Base-by-base conservation (phyloP, 2,329 filamentous ascomycete genomes). In the Ceratocystis smalleyi region DNA sequence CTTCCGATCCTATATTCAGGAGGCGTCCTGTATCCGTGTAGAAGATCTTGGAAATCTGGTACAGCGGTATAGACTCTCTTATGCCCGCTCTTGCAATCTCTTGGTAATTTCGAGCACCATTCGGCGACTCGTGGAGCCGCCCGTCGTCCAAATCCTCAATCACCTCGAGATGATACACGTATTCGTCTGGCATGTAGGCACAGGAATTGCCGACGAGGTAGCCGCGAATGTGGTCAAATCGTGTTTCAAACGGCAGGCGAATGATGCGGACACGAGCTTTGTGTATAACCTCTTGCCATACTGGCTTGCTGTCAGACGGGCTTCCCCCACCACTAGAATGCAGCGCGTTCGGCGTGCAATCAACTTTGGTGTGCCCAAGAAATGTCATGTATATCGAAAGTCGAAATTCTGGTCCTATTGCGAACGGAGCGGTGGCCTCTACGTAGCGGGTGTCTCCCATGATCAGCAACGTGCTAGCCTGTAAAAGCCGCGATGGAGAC, bases 261-360 rank as follows among this genome's bases (percentile, higher is more conserved):
- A 87, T 81, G 10, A 99, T 78, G 65, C 91, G 89, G 12, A 96
- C 84, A 47, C 85, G 83, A 19, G 91, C 89, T 73, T 97, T 99
- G 76, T 97, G 91, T 67, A 96, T 86, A 49, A 95, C 91, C 72
- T 99, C 92, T 72, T 97, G 94, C 94, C 94, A 97, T 0, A 91
- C 87, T 0, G 90, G 79, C 68, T 78, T 81, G 78, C 75, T 85
- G 7, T 62, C 43, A 8, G 54, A 15, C 1, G 10, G 35, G 0
- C 3, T 3, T 15, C 7, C 6, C 5, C 47, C 22, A 6, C 17
- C 8, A 15, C 15, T 24, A 6, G 24, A 27, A 24, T 12, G 2
- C 6, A 24, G 10, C 10, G 6, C 22, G 10, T 51, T 24, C 5
- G 47, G 19, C 3, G 10, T 51, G 12, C 19, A 6, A n/a, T 2